Evolutionary conservation across 768 basidiomycete genomes (phyloP).

Genomic region (Hysterangium stoloniferum): DNA sequence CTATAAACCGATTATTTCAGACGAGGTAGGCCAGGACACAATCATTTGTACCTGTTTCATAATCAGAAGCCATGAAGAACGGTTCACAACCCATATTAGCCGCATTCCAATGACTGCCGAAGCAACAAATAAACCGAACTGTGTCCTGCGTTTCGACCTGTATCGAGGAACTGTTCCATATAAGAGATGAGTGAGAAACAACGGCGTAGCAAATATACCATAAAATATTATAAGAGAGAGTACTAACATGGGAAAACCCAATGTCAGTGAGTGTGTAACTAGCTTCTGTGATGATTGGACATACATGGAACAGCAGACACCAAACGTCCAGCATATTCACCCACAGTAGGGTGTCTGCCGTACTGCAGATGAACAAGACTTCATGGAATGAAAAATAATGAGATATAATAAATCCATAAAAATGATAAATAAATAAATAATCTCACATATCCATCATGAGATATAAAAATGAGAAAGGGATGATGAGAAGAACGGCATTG

Average conservation of each 20-base stretch:
- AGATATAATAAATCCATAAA: no score
- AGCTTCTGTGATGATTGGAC: constrained; percentile 20
- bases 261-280: not conserved
- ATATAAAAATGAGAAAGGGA: constrained; percentile 68
- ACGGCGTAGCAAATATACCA: constrained; percentile 35
- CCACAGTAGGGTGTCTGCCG: constrained; percentile 45
- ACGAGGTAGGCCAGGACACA: not conserved
- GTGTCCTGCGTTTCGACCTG: constrained; percentile 46
- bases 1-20: constrained; percentile 29
- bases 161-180: constrained; percentile 33
- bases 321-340: constrained; percentile 48
- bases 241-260: not conserved
- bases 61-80: constrained; percentile 59
- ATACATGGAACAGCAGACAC: constrained; percentile 64
- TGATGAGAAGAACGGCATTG: constrained; percentile 53
- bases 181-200: not conserved
- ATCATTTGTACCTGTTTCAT: constrained; percentile 56
- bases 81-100: constrained; percentile 64
- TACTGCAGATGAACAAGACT: constrained; percentile 80
- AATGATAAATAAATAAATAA: not conserved
- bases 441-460: constrained; percentile 82
- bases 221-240: constrained; percentile 64
- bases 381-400: constrained; percentile 7
- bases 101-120: constrained; percentile 52
- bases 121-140: constrained; percentile 50